Evolutionary conservation across 163 green algal genomes (phyloP).

Genomic region (Volvox carteri): DNA sequence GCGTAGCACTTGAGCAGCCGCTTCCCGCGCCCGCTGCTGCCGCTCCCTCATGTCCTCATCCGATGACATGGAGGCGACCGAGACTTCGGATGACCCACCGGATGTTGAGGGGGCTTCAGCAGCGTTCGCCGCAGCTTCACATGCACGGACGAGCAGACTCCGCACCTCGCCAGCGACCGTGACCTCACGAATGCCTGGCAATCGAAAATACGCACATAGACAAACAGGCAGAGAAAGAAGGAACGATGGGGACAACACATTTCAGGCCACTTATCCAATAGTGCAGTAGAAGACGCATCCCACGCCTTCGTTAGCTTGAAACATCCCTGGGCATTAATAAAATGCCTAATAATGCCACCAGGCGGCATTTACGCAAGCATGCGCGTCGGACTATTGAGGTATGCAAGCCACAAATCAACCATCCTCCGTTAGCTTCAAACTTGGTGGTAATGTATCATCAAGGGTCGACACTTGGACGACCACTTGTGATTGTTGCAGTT

Average conservation of each 20-base stretch:
- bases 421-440: slow-evolving; percentile 18
- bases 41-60: not conserved
- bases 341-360: too few species aligned
- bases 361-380: too few species aligned
- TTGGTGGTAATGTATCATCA: slow-evolving; percentile 36
- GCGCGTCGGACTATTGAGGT: too few species aligned
- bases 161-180: not conserved
- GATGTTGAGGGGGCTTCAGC: not conserved
- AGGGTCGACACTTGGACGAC: not conserved
- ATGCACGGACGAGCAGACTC: not conserved
- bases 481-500: slow-evolving; percentile 49
- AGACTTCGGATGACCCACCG: not conserved
- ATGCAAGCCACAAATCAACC: too few species aligned
- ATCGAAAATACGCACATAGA: not conserved
- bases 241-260: not conserved
- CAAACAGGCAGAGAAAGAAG: not conserved
- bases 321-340: too few species aligned
- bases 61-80: not conserved
- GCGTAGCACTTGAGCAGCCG: not conserved
- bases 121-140: not conserved
- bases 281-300: too few species aligned
- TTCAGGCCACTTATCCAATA: not conserved
- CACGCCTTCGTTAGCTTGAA: too few species aligned
- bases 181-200: not conserved
- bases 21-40: not conserved